Percentiles rank a stretch among this genome's conserved stretches.
Evolutionary conservation across 208 protist genomes (phyloP).

Genomic region (Wallacemonas collosoma): DNA sequence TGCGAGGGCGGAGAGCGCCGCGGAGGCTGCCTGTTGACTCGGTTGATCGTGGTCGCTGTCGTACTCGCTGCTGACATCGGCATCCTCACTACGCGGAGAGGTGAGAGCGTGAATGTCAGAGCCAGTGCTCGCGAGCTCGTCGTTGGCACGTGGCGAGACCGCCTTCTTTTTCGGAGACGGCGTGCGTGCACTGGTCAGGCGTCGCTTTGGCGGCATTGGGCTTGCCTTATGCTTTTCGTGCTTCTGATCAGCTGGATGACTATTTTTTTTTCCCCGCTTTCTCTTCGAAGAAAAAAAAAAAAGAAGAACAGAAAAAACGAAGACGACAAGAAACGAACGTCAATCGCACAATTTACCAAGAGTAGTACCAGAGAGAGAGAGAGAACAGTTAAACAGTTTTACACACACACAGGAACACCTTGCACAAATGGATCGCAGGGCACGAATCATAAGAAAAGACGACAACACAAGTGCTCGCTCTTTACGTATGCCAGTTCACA

Average conservation of each 20-base stretch:
- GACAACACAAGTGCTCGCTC: no score
- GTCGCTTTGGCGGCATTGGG: constrained; percentile 68
- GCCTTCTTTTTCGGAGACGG: constrained; percentile 16
- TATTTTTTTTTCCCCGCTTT: neutral
- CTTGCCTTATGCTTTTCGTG: neutral
- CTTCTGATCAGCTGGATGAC: neutral
- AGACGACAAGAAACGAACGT: no score
- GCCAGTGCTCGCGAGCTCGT: neutral
- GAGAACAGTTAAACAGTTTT: neutral
- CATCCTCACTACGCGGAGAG: neutral
- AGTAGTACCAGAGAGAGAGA: constrained; percentile 7
- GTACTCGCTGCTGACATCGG: neutral
- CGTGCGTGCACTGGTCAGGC: constrained; percentile 23
- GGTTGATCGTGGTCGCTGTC: constrained; percentile 13
- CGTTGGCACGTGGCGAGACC: neutral
- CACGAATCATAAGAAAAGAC: no score
- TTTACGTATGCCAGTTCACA: no score
- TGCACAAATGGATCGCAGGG: no score
- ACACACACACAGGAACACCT: no score
- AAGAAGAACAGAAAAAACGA: neutral
- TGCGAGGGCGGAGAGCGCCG: neutral
- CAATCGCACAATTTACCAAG: neutral
- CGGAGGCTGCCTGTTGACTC: neutral
- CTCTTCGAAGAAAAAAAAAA: neutral
- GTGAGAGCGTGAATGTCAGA: constrained; percentile 10